Conservation (phyloP, 495 filamentous ascomycete genomes). For the Achaetomiella virescens region DNA sequence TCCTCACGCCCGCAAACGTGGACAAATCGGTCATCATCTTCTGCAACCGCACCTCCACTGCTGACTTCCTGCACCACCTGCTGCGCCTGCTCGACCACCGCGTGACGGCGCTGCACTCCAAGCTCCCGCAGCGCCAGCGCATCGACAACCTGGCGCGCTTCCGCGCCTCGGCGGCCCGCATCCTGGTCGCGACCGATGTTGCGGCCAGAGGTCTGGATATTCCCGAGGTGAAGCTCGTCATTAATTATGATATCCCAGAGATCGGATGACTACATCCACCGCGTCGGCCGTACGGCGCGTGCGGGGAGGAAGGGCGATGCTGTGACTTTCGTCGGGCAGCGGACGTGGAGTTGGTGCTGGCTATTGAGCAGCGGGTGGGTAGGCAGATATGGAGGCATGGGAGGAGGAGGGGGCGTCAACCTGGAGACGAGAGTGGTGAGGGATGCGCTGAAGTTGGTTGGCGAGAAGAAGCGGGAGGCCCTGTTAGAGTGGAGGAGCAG, state of each 20-base stretch:
- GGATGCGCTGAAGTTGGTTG: conserved; percentile 78
- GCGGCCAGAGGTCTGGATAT: conserved; percentile 96
- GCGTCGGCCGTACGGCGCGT: conserved; percentile 90
- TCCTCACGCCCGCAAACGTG: conserved; percentile 70
- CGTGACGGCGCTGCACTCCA: conserved; percentile 84
- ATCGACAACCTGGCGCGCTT: conserved; percentile 85
- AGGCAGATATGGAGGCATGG: conserved; percentile 72
- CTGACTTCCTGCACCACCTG: conserved; percentile 78
- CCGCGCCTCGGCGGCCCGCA: conserved; percentile 80
- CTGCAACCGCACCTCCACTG: conserved; percentile 85
- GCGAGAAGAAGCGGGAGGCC: conserved; percentile 87
- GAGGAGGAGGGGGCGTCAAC: conserved; percentile 82
- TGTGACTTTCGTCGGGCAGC: conserved; percentile 85
- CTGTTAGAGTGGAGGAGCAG: conserved; percentile 84
- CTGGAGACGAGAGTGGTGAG: conserved; percentile 78
- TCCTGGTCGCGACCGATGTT: conserved; percentile 93
- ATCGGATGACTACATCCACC: conserved; percentile 95
- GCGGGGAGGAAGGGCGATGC: conserved; percentile 76
- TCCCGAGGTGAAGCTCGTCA: conserved; percentile 78
- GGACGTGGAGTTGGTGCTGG: conserved; percentile 78
- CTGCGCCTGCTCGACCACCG: conserved; percentile 80
- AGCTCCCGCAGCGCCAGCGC: conserved; percentile 73
- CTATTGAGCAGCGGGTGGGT: conserved; percentile 81
- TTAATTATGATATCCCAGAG: conserved; percentile 94
- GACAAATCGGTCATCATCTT: conserved; percentile 81